These are phyloP conservation scores for Cordia subcordata DNA, from an alignment of 257 asterid genomes.

Conservation along the genomic window DNA sequence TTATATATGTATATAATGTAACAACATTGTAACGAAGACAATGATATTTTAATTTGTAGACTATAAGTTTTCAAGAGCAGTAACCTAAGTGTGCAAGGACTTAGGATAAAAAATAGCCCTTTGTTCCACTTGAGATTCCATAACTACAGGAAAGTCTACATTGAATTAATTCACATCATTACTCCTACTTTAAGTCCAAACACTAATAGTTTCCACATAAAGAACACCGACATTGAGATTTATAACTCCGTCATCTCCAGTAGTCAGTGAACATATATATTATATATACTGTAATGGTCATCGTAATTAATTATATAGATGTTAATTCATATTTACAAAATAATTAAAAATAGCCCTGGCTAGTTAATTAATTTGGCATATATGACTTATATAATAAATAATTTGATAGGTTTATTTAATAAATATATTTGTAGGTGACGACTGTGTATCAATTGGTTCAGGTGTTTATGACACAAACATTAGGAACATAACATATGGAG, in stretches of 20 bases:
- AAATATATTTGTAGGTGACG: slow-evolving; percentile 38
- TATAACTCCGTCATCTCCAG: slow-evolving; percentile 47
- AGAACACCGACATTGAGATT: slow-evolving; percentile 49
- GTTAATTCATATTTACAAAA: too few species aligned
- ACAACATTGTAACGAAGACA: too few species aligned
- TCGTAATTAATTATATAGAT: too few species aligned
- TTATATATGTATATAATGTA: neutral
- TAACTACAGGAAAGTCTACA: slow-evolving; percentile 42
- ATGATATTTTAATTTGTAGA: slow-evolving; percentile 25
- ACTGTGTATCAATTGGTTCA: slow-evolving; percentile 62
- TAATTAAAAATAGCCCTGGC: too few species aligned
- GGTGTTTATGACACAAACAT: slow-evolving; percentile 59
- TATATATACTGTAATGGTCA: too few species aligned
- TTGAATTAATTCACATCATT: slow-evolving; percentile 42
- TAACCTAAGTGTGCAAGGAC: slow-evolving; percentile 49
- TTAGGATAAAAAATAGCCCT: slow-evolving; percentile 49
- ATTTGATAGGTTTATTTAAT: too few species aligned
- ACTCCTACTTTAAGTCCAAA: slow-evolving; percentile 63
- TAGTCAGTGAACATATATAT: slow-evolving; percentile 19
- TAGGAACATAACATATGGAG: slow-evolving; percentile 55
- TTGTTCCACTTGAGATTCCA: slow-evolving; percentile 57
- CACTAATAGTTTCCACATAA: slow-evolving; percentile 61
- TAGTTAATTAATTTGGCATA: too few species aligned
- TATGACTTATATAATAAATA: too few species aligned
- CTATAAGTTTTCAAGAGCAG: slow-evolving; percentile 62